Evolutionary conservation across 2,329 filamentous ascomycete genomes (phyloP).

Genomic region (Dactylellina sp.): DNA sequence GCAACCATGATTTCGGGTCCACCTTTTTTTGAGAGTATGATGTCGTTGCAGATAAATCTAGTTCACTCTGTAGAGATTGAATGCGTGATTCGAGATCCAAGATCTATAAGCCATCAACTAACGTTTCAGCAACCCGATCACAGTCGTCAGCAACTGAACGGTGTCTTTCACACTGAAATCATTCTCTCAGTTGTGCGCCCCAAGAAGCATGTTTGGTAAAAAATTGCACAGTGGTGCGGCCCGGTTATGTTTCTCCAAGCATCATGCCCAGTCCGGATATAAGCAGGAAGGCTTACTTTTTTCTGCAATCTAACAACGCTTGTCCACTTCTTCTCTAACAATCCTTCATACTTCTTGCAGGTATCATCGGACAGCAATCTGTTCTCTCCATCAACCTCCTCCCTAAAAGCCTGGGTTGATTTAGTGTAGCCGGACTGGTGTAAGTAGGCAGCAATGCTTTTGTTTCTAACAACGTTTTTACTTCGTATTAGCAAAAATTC

Average conservation of each 20-base stretch:
- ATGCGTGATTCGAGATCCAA: constrained; percentile 89
- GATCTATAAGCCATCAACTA: constrained; percentile 71
- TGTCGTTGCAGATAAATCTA: constrained; percentile 83
- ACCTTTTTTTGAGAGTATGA: constrained; percentile 83
- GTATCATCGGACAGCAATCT: constrained; percentile 80
- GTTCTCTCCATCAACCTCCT: constrained; percentile 79
- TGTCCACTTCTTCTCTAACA: constrained; percentile 99
- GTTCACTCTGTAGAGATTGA: constrained; percentile 78
- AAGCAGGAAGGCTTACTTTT: constrained; percentile 72
- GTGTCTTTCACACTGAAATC: constrained; percentile 44
- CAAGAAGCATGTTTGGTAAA: constrained; percentile 13
- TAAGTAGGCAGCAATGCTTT: constrained; percentile 93
- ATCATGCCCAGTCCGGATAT: neutral
- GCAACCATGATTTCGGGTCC: constrained; percentile 87
- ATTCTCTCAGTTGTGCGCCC: constrained; percentile 15
- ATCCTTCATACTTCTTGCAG: constrained; percentile 90
- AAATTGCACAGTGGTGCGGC: constrained; percentile 15
- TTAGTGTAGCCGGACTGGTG: constrained; percentile 76
- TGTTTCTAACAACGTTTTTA: constrained; percentile 74
- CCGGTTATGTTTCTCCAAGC: constrained; percentile 7
- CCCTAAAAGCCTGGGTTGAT: constrained; percentile 71
- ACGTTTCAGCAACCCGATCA: constrained; percentile 52
- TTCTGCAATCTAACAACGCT: constrained; percentile 94
- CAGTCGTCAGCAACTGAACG: constrained; percentile 48
- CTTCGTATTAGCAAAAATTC: constrained; percentile 6